Conservation (phyloP, 2,329 filamentous ascomycete species). For the Apiospora phragmitis region DNA sequence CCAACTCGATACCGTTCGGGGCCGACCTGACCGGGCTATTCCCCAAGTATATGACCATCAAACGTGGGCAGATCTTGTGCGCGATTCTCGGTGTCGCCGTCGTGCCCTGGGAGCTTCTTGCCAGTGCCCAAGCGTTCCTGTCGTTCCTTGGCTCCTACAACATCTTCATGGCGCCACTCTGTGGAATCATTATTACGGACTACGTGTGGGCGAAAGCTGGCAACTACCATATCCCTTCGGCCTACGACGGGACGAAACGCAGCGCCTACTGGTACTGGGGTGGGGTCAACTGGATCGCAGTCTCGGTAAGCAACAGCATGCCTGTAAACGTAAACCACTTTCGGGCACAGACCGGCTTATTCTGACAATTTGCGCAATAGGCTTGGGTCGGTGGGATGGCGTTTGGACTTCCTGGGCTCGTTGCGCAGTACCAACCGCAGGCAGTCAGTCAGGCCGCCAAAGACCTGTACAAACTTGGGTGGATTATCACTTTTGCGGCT, state of each 20-base stretch:
- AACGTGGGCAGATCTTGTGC: constrained; percentile 41
- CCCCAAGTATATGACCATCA: constrained; percentile 43
- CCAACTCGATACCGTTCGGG: constrained; percentile 42
- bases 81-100: constrained; percentile 35
- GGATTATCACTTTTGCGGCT: constrained; percentile 13
- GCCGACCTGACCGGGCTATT: constrained; percentile 42
- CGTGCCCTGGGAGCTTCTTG: constrained; percentile 44
- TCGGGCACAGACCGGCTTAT: background rate
- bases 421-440: constrained; percentile 31
- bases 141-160: constrained; percentile 41
- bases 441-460: constrained; percentile 30
- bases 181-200: constrained; percentile 32
- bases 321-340: background rate
- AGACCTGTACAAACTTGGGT: constrained; percentile 35
- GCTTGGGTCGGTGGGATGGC: constrained; percentile 26
- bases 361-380: background rate
- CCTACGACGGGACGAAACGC: constrained; percentile 27
- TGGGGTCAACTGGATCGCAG: constrained; percentile 33
- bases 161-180: constrained; percentile 41
- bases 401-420: constrained; percentile 35
- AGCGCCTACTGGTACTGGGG: constrained; percentile 30
- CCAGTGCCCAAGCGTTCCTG: constrained; percentile 39
- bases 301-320: constrained; percentile 13
- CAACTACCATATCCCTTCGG: constrained; percentile 38
- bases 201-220: constrained; percentile 35